phyloP scores from a whole-genome alignment of 805 yeast species.

The Komagataella kurtzmanii region DNA sequence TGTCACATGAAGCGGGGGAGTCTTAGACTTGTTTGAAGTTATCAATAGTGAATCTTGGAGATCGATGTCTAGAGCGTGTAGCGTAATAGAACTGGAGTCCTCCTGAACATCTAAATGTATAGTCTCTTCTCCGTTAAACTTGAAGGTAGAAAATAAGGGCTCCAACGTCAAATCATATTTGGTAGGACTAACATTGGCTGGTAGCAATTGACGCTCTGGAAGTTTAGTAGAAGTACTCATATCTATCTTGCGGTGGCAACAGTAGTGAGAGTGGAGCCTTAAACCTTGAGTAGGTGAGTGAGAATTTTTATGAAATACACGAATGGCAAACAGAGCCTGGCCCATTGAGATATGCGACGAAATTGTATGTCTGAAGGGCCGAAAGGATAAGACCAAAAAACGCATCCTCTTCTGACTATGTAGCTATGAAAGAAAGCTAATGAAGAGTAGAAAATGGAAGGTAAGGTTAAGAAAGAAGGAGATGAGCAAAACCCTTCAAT shows the following conservation, averaged over 20 bases:
- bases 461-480: background rate
- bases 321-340: background rate
- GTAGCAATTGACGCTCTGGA: constrained; percentile 28
- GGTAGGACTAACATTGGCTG: constrained; percentile 52
- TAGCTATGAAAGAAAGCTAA: background rate
- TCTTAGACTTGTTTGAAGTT: constrained; percentile 12
- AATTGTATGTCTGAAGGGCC: background rate
- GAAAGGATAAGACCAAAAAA: background rate
- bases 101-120: constrained; percentile 44
- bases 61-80: constrained; percentile 57
- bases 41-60: constrained; percentile 31
- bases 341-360: background rate
- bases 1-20: background rate
- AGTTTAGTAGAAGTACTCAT: background rate
- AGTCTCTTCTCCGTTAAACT: constrained; percentile 39
- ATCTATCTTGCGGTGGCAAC: background rate
- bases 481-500: background rate
- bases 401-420: background rate
- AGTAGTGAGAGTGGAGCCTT: background rate
- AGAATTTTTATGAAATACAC: background rate
- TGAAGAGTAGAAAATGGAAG: background rate
- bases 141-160: constrained; percentile 48
- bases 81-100: constrained; percentile 27
- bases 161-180: constrained; percentile 56
- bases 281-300: background rate